A percentile compares a stretch with the other conserved stretches of the same genome.
phyloP scores from a whole-genome alignment of 2,329 filamentous ascomycete species.

The Clarireedia paspali region DNA sequence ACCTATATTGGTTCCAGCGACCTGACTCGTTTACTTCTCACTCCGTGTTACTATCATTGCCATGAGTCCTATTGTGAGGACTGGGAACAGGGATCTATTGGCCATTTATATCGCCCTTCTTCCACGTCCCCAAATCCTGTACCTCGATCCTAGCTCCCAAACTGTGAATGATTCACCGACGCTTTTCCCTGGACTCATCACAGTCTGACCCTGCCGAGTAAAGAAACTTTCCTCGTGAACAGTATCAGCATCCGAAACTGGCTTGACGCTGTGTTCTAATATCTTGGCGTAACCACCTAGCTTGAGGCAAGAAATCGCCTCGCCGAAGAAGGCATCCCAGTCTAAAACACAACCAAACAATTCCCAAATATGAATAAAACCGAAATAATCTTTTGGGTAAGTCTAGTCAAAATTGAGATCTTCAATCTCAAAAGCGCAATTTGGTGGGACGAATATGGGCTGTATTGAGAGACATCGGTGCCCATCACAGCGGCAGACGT shows the following conservation, averaged over 20 bases:
- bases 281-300: slow-evolving; percentile 41
- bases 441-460: slow-evolving; percentile 44
- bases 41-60: slow-evolving; percentile 12
- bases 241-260: slow-evolving; percentile 33
- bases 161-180: slow-evolving; percentile 30
- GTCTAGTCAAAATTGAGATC: slow-evolving; percentile 34
- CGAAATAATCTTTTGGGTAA: slow-evolving; percentile 21
- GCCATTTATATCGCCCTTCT: slow-evolving; percentile 22
- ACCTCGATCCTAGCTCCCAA: slow-evolving; percentile 37
- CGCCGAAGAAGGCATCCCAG: slow-evolving; percentile 16
- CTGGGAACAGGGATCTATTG: slow-evolving; percentile 22
- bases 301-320: slow-evolving; percentile 25
- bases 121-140: slow-evolving; percentile 25
- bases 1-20: slow-evolving; percentile 17
- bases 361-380: slow-evolving; percentile 23
- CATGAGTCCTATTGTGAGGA: slow-evolving; percentile 10
- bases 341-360: slow-evolving; percentile 19
- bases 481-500: slow-evolving; percentile 25
- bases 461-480: slow-evolving; percentile 28
- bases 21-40: slow-evolving; percentile 16
- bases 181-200: slow-evolving; percentile 34
- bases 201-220: slow-evolving; percentile 16
- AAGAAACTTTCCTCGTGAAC: slow-evolving; percentile 15
- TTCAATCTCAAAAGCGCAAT: slow-evolving; percentile 57
- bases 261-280: slow-evolving; percentile 34